Percentiles rank a stretch among this genome's conserved stretches.
Conservation (phyloP, 257 asterid species). For the Solanum piurae region DNA sequence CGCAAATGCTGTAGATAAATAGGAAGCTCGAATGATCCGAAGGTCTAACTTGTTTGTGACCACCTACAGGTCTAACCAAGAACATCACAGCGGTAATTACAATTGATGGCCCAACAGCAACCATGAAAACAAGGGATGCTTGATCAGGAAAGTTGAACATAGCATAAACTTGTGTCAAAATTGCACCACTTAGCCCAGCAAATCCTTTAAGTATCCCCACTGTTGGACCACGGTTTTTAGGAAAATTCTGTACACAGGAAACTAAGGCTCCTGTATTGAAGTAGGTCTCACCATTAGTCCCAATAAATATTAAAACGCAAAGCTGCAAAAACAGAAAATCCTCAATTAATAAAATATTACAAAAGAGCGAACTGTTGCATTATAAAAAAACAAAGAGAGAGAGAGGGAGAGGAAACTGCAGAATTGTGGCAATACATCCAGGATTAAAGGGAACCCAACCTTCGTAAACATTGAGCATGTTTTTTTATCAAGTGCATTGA, state of each 20-base stretch:
- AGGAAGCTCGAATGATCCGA: slow-evolving; percentile 23
- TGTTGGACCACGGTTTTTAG: slow-evolving; percentile 28
- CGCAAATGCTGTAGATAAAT: slow-evolving; percentile 21
- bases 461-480: background rate
- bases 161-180: slow-evolving; percentile 28
- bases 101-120: slow-evolving; percentile 28
- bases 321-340: slow-evolving; percentile 17
- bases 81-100: slow-evolving; percentile 22
- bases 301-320: slow-evolving; percentile 25
- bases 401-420: background rate
- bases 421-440: background rate
- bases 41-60: slow-evolving; percentile 22
- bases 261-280: slow-evolving; percentile 35
- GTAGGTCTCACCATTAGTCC: slow-evolving; percentile 33
- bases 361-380: background rate
- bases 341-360: background rate
- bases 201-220: slow-evolving; percentile 34
- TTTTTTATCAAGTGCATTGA: background rate
- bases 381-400: background rate
- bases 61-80: slow-evolving; percentile 27
- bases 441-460: background rate
- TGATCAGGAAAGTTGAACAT: slow-evolving; percentile 23
- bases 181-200: slow-evolving; percentile 34
- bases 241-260: slow-evolving; percentile 26
- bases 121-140: slow-evolving; percentile 24